Evolutionary conservation across 257 asterid genomes (phyloP), one percentile per base, ranked within the genome.

Genomic region (Capsicum rhomboideum): DNA sequence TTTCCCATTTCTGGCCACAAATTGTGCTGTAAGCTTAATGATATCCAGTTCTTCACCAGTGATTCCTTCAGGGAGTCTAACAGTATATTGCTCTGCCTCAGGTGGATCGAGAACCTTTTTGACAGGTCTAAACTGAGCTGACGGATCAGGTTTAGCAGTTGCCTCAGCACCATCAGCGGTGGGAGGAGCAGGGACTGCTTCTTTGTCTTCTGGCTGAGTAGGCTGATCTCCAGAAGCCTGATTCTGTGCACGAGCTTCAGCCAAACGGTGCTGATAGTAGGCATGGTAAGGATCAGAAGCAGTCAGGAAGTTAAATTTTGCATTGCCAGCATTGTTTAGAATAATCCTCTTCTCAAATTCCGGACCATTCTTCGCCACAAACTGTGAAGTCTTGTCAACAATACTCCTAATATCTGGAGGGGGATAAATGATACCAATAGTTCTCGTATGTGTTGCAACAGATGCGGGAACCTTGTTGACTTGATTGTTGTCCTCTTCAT

Each of bases 21-120:
- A 96, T 91, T 96, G 98, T 8, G 99, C 98, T 54, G 99, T 94
- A 79, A 96, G 98, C 88, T 91, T 94, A 82, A 94, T 93, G 59
- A 94, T 96, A 87, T 96, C 98, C 86, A 96, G 84, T 72, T 96
- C 99, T 90, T 93, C 98, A 63, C 97, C 95, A 0, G 98, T 93
- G 71, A 94, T 94, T 61, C 98, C 99, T 86, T 94, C 99, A 82
- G 97, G 99, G 63, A 96, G 96, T 82, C 93, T 87, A 63, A 96
- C 98, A 13, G 98, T 93, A 80, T 93, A 96, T 42, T 92, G 96
- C 85, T 94, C 99, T 4, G 95, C 94, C 90, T 96, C 99, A 14
- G 99, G 98, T 37, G 98, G 98, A 84, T 96, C 98, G 68, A 94
- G 97, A 87, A 92, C 93, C 88, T 88, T 93, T n/a, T 85, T 91